A percentile compares a stretch with the other conserved stretches of the same genome.
phyloP scores from a whole-genome alignment of 208 protist species.

The Willaertia magna region DNA sequence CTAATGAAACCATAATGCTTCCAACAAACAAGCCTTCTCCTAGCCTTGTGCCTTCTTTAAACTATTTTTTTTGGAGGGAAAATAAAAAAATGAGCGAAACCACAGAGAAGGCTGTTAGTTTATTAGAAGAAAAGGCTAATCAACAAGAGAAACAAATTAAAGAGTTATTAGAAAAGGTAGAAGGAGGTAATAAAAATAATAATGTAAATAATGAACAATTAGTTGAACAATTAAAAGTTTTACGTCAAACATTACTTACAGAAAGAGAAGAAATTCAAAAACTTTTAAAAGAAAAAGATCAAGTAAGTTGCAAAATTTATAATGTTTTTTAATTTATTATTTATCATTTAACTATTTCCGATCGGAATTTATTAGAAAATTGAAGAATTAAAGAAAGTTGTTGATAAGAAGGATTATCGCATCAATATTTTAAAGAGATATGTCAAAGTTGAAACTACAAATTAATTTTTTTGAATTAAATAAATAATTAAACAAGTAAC shows the following conservation, averaged over 20 bases:
- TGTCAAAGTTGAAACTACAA: too few relatives aligned
- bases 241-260: background rate
- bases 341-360: too few relatives aligned
- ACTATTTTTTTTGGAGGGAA: too few relatives aligned
- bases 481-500: too few relatives aligned
- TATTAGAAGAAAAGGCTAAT: background rate
- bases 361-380: background rate
- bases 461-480: too few relatives aligned
- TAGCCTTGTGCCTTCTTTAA: too few relatives aligned
- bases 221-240: background rate
- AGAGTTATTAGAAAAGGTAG: too few relatives aligned
- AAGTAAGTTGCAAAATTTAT: background rate
- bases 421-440: background rate
- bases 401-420: background rate
- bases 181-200: too few relatives aligned
- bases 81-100: background rate
- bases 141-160: background rate
- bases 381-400: background rate
- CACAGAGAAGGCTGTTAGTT: too few relatives aligned
- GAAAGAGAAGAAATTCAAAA: background rate
- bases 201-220: background rate
- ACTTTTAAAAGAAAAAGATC: background rate
- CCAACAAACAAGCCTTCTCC: too few relatives aligned
- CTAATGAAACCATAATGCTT: background rate
- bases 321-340: background rate